A percentile compares a stretch with the other conserved stretches of the same genome.
phyloP scores from a whole-genome alignment of 441 rosid species.

The Aquilaria agallochum region DNA sequence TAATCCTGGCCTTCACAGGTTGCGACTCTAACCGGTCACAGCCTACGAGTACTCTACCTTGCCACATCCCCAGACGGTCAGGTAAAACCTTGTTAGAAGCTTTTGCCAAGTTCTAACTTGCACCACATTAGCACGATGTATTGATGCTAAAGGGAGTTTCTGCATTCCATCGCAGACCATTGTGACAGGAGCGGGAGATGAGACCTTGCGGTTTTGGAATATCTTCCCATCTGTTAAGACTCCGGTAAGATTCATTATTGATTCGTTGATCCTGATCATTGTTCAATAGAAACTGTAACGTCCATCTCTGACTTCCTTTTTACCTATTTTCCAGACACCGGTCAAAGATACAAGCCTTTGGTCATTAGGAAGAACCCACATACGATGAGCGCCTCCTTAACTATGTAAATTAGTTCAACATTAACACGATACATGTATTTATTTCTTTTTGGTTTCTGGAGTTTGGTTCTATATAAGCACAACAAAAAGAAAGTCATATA shows the following conservation, averaged over 20 bases:
- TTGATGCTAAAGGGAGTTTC: background rate
- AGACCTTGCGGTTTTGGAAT: slow-evolving; percentile 93
- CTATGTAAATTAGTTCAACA: too few relatives aligned
- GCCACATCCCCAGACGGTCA: slow-evolving; percentile 97
- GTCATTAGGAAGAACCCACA: slow-evolving; percentile 88
- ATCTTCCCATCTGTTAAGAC: slow-evolving; percentile 86
- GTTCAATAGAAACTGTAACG: background rate
- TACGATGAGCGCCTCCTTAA: slow-evolving; percentile 35
- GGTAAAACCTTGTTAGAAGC: slow-evolving; percentile 22
- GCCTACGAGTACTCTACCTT: slow-evolving; percentile 87
- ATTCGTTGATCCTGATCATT: too few relatives aligned
- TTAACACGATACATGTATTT: too few relatives aligned
- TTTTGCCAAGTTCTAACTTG: too few relatives aligned
- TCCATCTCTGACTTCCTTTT: background rate
- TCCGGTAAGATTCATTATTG: slow-evolving; percentile 41
- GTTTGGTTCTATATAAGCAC: too few relatives aligned
- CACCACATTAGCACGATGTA: background rate
- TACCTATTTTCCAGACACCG: slow-evolving; percentile 48
- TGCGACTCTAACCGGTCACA: slow-evolving; percentile 88
- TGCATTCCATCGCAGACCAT: slow-evolving; percentile 56
- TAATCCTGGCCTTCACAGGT: slow-evolving; percentile 36
- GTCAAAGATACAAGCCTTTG: slow-evolving; percentile 90
- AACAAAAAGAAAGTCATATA: too few relatives aligned
- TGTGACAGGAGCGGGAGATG: slow-evolving; percentile 99
- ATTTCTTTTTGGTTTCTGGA: too few relatives aligned